Evolutionary conservation across 805 yeast species (phyloP).

Genomic region (Scheffersomyces amazonensis): DNA sequence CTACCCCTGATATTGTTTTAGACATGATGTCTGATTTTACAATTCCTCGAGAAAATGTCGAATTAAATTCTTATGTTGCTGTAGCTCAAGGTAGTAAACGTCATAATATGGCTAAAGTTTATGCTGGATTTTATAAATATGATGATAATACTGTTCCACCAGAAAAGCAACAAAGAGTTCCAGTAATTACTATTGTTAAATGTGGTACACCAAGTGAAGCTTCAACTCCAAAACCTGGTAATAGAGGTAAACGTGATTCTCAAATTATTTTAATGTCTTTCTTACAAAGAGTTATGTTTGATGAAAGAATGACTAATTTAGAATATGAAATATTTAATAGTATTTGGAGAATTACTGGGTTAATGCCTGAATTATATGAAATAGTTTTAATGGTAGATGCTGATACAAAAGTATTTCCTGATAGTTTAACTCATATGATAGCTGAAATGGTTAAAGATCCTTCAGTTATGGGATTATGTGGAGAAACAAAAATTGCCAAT

Average conservation of each 20-base stretch:
- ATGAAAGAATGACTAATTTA: constrained; percentile 90
- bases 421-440: constrained; percentile 83
- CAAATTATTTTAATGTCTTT: constrained; percentile 90
- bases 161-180: constrained; percentile 84
- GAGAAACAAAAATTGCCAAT: constrained; percentile 89
- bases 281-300: constrained; percentile 81
- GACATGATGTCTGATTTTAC: constrained; percentile 77
- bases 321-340: constrained; percentile 74
- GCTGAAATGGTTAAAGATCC: constrained; percentile 90
- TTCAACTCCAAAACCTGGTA: constrained; percentile 69
- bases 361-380: constrained; percentile 82
- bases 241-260: constrained; percentile 95
- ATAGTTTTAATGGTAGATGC: constrained; percentile 91
- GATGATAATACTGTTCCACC: constrained; percentile 70
- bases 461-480: constrained; percentile 86
- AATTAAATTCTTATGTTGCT: constrained; percentile 86
- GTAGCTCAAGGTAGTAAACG: constrained; percentile 93
- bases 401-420: constrained; percentile 85
- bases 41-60: constrained; percentile 69
- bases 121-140: constrained; percentile 90
- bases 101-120: constrained; percentile 97
- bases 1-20: constrained; percentile 88
- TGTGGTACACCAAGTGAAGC: constrained; percentile 86
- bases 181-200: constrained; percentile 74
- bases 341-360: constrained; percentile 81